Conservation (phyloP, 148 eudicot species). For the Simmondsia chinensis region DNA sequence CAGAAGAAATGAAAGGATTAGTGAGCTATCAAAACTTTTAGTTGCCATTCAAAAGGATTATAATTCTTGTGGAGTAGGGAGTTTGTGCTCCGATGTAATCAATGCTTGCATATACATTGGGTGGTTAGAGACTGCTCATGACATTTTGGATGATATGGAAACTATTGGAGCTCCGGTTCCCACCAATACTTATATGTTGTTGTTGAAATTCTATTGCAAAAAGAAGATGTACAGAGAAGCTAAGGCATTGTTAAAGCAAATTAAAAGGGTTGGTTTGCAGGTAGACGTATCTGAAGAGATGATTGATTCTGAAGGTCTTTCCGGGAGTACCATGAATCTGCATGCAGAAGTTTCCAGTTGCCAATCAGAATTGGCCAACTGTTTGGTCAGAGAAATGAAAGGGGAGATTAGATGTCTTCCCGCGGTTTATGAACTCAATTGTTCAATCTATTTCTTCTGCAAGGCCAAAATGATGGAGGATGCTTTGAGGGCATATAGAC, state of each 20-base stretch:
- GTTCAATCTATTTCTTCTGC: conserved; percentile 73
- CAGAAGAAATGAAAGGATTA: conserved; percentile 40
- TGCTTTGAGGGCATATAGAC: conserved; percentile 55
- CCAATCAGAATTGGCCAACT: conserved; percentile 30
- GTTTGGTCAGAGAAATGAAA: conserved; percentile 33
- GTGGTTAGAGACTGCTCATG: conserved; percentile 90
- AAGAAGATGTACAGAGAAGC: conserved; percentile 60
- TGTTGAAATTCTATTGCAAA: conserved; percentile 49
- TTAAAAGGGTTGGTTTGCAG: conserved; percentile 33
- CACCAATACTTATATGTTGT: conserved; percentile 28
- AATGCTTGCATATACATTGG: conserved; percentile 64
- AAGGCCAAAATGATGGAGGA: conserved; percentile 85
- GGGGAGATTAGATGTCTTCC: conserved; percentile 16
- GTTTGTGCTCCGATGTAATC: conserved; percentile 46
- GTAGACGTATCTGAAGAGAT: conserved; percentile 13
- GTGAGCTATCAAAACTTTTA: conserved; percentile 55
- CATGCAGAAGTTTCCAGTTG: conserved; percentile 8
- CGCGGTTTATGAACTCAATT: conserved; percentile 44
- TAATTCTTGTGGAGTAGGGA: conserved; percentile 13
- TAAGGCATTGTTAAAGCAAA: conserved; percentile 43
- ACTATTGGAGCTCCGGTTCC: conserved; percentile 25
- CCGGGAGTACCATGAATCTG: conserved; percentile 3
- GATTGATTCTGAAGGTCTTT: conserved; percentile 12
- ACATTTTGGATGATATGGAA: conserved; percentile 78
- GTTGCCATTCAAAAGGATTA: conserved; percentile 29